Base-by-base conservation (phyloP, 73 alveolate genomes). In the Paramecium biaurelia region DNA sequence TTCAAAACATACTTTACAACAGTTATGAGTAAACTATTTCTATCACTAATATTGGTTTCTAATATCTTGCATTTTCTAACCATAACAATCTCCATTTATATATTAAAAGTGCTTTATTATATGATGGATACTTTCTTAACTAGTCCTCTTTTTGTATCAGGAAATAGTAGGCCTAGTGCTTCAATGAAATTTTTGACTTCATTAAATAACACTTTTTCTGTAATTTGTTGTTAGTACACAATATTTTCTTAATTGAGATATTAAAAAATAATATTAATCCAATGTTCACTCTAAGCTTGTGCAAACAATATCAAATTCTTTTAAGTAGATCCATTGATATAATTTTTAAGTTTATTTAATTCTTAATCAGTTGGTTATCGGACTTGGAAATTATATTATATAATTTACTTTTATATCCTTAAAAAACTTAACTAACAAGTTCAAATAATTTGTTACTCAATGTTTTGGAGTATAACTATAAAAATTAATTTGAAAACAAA, bases 91-190 rank as follows among this genome's bases (percentile, higher is more conserved):
- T 86, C 85, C 37, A 86, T 76, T 38, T 86, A 72, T 34, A 86
- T 59, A 41, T 86, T 86, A 8, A 86, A 37, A 18, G 68, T 35
- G 23, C 76, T 86, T 63, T 58, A n/a, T 38, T 59, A 23, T 2
- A 63, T 63, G 11, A 86, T 26, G 35, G 93, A 86, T 8, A 53
- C 49, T 86, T 86, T 86, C 35, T 86, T 86, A 8, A 76, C 68
- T 2, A 86, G 42, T 12, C 93, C 93, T 63, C 93, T 86, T 59
- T 86, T 86, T 30, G 93, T 47, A 86, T 86, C 93, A 24, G 93
- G 93, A 76, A 86, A 86, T 26, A 86, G 70, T 5, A 86, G 28
- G 3, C 67, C 86, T 20, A 86, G 20, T 7, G 84, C 93, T 24
- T 63, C 59, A 37, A 86, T 53, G 42, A 86, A 63, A 42, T 57